A percentile compares a stretch with the other conserved stretches of the same genome.
These are phyloP conservation scores for Kewa caespitosa DNA, from an alignment of 179 eudicot species.

Conservation along the genomic window DNA sequence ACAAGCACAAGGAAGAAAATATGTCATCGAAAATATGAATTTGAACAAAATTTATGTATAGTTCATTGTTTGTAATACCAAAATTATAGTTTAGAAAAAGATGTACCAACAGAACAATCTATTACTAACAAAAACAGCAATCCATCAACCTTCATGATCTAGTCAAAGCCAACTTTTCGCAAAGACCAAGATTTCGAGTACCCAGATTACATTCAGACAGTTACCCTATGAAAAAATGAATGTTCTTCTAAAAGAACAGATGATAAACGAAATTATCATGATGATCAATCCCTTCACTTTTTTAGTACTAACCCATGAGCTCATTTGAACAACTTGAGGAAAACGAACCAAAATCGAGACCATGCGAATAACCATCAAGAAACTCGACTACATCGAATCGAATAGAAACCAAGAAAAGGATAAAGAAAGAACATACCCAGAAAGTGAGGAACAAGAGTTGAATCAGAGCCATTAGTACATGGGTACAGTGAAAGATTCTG, in stretches of 20 bases:
- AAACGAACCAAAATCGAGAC: not conserved
- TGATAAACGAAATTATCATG: not conserved
- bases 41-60: not conserved
- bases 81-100: no score
- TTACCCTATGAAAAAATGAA: not conserved
- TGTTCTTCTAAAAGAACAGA: not conserved
- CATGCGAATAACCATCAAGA: not conserved
- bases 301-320: not conserved
- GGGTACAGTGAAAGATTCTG: slow-evolving; percentile 46
- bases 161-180: no score
- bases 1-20: not conserved
- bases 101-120: no score
- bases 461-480: slow-evolving; percentile 43
- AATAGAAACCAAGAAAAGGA: not conserved
- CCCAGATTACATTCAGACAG: not conserved
- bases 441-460: slow-evolving; percentile 49
- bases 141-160: no score
- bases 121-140: no score
- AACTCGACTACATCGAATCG: not conserved
- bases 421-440: slow-evolving; percentile 34
- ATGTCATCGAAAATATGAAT: not conserved
- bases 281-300: not conserved
- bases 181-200: no score
- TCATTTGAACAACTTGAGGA: not conserved
- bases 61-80: not conserved